Evolutionary conservation across 148 eudicot species (phyloP).

Genomic region (Rheum nobile): DNA sequence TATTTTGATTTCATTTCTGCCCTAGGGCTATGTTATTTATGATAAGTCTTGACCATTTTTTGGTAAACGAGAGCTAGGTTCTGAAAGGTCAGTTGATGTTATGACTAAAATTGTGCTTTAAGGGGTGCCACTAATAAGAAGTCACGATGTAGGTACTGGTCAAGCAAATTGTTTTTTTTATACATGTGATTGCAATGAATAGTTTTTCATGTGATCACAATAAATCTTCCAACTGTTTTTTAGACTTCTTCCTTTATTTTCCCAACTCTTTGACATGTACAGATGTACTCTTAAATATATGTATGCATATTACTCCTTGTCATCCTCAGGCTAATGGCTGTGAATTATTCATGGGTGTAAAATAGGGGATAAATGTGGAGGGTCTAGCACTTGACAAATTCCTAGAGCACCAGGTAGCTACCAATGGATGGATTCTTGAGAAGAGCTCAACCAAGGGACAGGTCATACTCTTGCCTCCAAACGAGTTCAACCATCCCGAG

Average conservation of each 20-base stretch:
- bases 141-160: neutral
- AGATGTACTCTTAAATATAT: neutral
- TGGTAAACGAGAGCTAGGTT: neutral
- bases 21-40: neutral
- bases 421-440: conserved; percentile 66
- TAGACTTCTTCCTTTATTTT: neutral
- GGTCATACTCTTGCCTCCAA: conserved; percentile 47
- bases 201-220: neutral
- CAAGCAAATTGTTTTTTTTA: neutral
- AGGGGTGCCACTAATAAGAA: neutral
- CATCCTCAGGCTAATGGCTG: neutral
- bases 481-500: conserved; percentile 82
- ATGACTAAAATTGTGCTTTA: neutral
- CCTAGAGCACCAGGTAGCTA: conserved; percentile 61
- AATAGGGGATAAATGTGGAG: conserved; percentile 79
- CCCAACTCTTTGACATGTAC: neutral
- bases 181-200: conserved; percentile 1
- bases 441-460: conserved; percentile 55
- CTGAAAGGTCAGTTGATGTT: neutral
- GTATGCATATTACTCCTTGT: neutral
- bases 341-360: conserved; percentile 7
- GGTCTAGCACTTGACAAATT: conserved; percentile 77
- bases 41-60: neutral
- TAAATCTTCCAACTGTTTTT: conserved; percentile 5
- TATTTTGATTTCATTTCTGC: neutral